A percentile compares a stretch with the other conserved stretches of the same genome.
phyloP scores from a whole-genome alignment of 129 eudicot genomes.

The Flaveria robusta region DNA sequence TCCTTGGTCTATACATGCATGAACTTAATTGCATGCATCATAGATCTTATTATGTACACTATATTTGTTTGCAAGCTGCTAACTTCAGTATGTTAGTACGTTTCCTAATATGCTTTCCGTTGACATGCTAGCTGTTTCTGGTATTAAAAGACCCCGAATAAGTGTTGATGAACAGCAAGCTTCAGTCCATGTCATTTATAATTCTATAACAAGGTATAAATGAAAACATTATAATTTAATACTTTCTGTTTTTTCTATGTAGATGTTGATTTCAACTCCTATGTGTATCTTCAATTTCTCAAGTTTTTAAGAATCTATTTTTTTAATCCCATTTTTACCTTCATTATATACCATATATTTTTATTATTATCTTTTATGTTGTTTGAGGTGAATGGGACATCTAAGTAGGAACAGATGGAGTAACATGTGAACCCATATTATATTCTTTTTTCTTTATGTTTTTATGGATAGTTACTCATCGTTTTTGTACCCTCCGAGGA shows the following conservation, averaged over 20 bases:
- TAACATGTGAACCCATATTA: not conserved
- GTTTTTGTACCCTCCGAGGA: slow-evolving; percentile 4
- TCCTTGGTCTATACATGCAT: slow-evolving; percentile 18
- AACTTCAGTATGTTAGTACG: slow-evolving; percentile 24
- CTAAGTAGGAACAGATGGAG: slow-evolving; percentile 24
- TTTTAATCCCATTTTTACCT: not conserved
- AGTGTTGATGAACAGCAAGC: slow-evolving; percentile 77
- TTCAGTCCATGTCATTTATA: slow-evolving; percentile 70
- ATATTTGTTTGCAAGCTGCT: slow-evolving; percentile 24
- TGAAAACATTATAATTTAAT: slow-evolving; percentile 17
- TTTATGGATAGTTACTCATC: not conserved
- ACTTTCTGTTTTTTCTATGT: slow-evolving; percentile 2
- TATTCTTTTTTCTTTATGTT: slow-evolving; percentile 10
- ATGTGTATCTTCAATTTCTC: not conserved
- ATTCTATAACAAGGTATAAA: slow-evolving; percentile 71
- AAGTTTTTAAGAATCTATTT: not conserved
- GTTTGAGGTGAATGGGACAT: slow-evolving; percentile 14
- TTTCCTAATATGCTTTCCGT: slow-evolving; percentile 45
- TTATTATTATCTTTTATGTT: slow-evolving; percentile 3
- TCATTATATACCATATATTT: not conserved
- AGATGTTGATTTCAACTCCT: slow-evolving; percentile 12
- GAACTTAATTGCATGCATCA: slow-evolving; percentile 1
- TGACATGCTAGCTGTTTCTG: slow-evolving; percentile 55
- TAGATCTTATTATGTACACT: slow-evolving; percentile 4
- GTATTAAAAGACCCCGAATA: slow-evolving; percentile 78